Percentiles rank a stretch among this genome's conserved stretches.
Evolutionary conservation across 768 basidiomycete species (phyloP).

Genomic region (Trametes gibbosa): DNA sequence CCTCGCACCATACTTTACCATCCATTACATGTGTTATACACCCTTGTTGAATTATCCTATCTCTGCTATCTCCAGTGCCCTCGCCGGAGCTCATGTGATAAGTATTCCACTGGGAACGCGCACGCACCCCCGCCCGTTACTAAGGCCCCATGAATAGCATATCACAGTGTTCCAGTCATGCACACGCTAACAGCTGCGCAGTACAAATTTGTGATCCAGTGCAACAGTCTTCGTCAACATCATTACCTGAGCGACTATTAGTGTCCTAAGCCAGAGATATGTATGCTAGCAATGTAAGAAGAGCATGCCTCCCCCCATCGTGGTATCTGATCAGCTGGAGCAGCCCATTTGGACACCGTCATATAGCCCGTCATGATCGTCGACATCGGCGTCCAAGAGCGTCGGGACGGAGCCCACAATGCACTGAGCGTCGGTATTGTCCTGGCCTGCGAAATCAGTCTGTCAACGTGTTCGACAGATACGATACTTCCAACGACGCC

Average conservation of each 20-base stretch:
- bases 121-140: too few relatives aligned
- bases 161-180: conserved; percentile 16
- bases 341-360: conserved; percentile 29
- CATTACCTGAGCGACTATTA: not conserved
- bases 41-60: too few relatives aligned
- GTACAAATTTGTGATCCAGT: too few relatives aligned
- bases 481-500: not conserved
- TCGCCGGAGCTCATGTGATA: too few relatives aligned
- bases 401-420: conserved; percentile 52
- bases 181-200: too few relatives aligned
- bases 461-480: too few relatives aligned
- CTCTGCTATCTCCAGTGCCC: too few relatives aligned
- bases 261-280: not conserved
- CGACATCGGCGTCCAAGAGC: conserved; percentile 42
- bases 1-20: too few relatives aligned
- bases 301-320: not conserved
- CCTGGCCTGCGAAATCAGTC: conserved; percentile 43
- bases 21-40: too few relatives aligned
- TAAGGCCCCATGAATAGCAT: not conserved
- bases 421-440: conserved; percentile 53
- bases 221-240: too few relatives aligned
- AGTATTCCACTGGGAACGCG: too few relatives aligned
- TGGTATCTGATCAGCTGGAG: too few relatives aligned
- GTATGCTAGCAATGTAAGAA: not conserved
- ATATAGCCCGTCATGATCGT: conserved; percentile 44